phyloP scores from a whole-genome alignment of 2,329 filamentous ascomycete genomes.

The Sphaceloma murrayae region DNA sequence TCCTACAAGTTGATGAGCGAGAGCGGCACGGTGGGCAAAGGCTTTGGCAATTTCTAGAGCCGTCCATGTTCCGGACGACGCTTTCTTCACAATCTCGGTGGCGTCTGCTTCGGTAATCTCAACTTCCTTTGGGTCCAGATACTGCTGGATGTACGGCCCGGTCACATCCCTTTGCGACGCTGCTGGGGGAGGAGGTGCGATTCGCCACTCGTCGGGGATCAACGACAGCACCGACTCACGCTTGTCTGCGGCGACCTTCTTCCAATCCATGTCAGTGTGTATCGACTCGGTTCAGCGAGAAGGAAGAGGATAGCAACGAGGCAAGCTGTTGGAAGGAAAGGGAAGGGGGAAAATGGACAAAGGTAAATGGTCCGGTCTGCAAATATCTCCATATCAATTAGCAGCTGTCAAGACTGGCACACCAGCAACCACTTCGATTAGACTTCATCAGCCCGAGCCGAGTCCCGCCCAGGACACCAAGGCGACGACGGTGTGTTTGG shows the following conservation, averaged over 20 bases:
- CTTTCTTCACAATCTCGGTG: constrained; percentile 46
- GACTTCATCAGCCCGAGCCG: constrained; percentile 7
- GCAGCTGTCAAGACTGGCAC: no score
- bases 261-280: constrained; percentile 35
- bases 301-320: neutral
- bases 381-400: constrained; percentile 11
- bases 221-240: constrained; percentile 43
- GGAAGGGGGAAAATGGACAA: neutral
- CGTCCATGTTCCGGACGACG: constrained; percentile 46
- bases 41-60: constrained; percentile 47
- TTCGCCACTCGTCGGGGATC: constrained; percentile 49
- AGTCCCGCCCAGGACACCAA: constrained; percentile 10
- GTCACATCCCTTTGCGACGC: constrained; percentile 49
- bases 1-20: constrained; percentile 42
- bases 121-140: constrained; percentile 44
- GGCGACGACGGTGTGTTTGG: constrained; percentile 10
- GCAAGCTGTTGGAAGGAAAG: neutral
- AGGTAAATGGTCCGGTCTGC: neutral
- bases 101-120: constrained; percentile 54
- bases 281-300: neutral
- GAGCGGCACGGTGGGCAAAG: constrained; percentile 47
- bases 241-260: constrained; percentile 43
- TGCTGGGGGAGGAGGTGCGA: constrained; percentile 39
- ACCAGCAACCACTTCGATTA: constrained; percentile 1
- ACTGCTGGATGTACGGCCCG: constrained; percentile 47